These are phyloP conservation scores for Anthracocystis setariae DNA, from an alignment of 1,284 basidiomycete species.

Conservation along the genomic window DNA sequence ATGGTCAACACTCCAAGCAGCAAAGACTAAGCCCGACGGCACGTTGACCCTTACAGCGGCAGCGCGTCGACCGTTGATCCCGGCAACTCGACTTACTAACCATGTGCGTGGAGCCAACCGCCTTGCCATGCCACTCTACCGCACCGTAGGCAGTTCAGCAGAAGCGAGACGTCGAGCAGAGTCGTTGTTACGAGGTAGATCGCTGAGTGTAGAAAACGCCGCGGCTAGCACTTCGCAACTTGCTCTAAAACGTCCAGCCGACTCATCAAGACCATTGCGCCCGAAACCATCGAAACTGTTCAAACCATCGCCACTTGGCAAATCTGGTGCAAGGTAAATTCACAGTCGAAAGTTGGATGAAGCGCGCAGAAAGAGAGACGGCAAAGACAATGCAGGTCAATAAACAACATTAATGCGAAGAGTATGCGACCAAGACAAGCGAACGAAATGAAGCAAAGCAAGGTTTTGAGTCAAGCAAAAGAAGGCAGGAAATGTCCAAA, in stretches of 20 bases:
- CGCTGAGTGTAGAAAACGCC: background rate
- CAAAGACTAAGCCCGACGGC: constrained; percentile 12
- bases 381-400: constrained; percentile 21
- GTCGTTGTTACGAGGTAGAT: background rate
- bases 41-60: constrained; percentile 24
- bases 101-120: constrained; percentile 15
- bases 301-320: constrained; percentile 10
- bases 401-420: constrained; percentile 29
- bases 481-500: background rate
- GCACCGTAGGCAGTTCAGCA: constrained; percentile 24
- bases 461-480: background rate
- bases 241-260: background rate
- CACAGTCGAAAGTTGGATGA: background rate
- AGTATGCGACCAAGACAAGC: constrained; percentile 20
- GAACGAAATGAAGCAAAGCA: constrained; percentile 1
- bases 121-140: constrained; percentile 35
- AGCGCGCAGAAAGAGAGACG: background rate
- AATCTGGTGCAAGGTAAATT: background rate
- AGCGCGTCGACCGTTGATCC: constrained; percentile 17
- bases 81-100: constrained; percentile 21
- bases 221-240: background rate
- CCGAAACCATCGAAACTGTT: constrained; percentile 16
- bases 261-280: background rate
- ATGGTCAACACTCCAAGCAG: constrained; percentile 42
- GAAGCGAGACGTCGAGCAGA: constrained; percentile 32